Percentiles rank a stretch among this genome's conserved stretches.
Evolutionary conservation across 768 basidiomycete genomes (phyloP).

Genomic region (Kwoniella dejecticola): DNA sequence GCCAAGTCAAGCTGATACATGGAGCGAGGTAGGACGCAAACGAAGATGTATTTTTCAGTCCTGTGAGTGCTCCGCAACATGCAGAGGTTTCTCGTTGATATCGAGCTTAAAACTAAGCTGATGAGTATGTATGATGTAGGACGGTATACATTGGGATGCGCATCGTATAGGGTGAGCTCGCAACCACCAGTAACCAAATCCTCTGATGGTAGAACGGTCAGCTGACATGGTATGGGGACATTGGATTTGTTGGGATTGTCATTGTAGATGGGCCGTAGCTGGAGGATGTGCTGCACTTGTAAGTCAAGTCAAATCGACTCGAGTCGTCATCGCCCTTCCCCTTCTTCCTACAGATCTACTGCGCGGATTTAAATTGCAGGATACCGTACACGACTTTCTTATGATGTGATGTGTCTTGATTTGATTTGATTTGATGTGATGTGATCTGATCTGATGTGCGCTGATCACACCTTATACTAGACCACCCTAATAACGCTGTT

Average conservation of each 20-base stretch:
- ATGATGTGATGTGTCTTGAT: too few species aligned
- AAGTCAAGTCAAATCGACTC: slow-evolving; percentile 6
- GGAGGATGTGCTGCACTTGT: slow-evolving; percentile 46
- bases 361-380: too few species aligned
- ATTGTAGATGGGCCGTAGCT: slow-evolving; percentile 39
- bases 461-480: slow-evolving; percentile 18
- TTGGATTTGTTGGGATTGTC: background rate
- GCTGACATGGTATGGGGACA: too few species aligned
- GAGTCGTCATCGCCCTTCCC: too few species aligned
- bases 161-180: slow-evolving; percentile 33
- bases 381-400: too few species aligned
- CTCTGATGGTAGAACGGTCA: too few species aligned
- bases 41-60: slow-evolving; percentile 21
- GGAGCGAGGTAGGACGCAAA: slow-evolving; percentile 3
- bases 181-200: background rate
- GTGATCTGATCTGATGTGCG: too few species aligned
- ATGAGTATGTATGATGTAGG: slow-evolving; percentile 3
- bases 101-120: too few species aligned
- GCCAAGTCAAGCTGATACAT: background rate
- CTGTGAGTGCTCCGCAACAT: background rate
- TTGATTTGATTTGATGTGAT: too few species aligned
- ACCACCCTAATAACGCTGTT: slow-evolving; percentile 45
- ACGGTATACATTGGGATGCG: slow-evolving; percentile 42
- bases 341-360: too few species aligned
- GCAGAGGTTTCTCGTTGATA: too few species aligned